A percentile compares a stretch with the other conserved stretches of the same genome.
Conservation (phyloP, 495 filamentous ascomycete genomes). For the Saxispiralis lemnorum region DNA sequence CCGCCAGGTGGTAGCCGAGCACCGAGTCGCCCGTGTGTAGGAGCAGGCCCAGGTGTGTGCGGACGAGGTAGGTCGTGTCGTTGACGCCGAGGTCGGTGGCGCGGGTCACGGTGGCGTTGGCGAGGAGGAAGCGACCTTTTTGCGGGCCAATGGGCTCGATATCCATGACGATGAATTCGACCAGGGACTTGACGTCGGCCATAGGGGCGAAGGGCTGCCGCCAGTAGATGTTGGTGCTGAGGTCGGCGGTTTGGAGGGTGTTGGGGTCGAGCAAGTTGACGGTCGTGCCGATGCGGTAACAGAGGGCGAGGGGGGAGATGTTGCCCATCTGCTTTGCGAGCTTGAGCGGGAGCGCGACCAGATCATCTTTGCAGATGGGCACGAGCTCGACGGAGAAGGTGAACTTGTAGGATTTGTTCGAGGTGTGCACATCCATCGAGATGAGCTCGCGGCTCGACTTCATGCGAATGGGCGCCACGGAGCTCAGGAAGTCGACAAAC, state of each 20-base stretch:
- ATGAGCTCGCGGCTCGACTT: conserved; percentile 88
- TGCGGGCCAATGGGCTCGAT: conserved; percentile 60
- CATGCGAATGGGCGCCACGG: conserved; percentile 55
- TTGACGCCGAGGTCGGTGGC: conserved; percentile 81
- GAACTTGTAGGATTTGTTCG: conserved; percentile 81
- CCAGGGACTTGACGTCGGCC: conserved; percentile 67
- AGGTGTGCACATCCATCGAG: conserved; percentile 80
- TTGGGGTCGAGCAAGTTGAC: conserved; percentile 79
- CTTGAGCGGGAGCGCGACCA: conserved; percentile 80
- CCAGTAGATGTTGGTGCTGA: conserved; percentile 71
- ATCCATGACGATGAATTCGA: conserved; percentile 88
- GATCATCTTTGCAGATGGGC: conserved; percentile 90
- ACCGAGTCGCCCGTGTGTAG: conserved; percentile 81
- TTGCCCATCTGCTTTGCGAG: conserved; percentile 72
- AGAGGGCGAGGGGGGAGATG: conserved; percentile 65
- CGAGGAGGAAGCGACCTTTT: conserved; percentile 66
- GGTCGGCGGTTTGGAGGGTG: conserved; percentile 76
- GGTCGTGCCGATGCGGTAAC: conserved; percentile 73
- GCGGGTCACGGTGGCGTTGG: conserved; percentile 72
- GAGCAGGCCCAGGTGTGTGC: conserved; percentile 77
- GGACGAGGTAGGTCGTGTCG: conserved; percentile 64
- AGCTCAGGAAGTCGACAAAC: conserved; percentile 76
- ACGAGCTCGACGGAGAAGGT: conserved; percentile 70
- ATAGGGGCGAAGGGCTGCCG: conserved; percentile 65
- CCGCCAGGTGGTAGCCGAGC: conserved; percentile 75